Percentiles rank a stretch among this genome's conserved stretches.
These are phyloP conservation scores for Fusarium sp. DNA, from an alignment of 2,329 filamentous ascomycete genomes.

Conservation along the genomic window DNA sequence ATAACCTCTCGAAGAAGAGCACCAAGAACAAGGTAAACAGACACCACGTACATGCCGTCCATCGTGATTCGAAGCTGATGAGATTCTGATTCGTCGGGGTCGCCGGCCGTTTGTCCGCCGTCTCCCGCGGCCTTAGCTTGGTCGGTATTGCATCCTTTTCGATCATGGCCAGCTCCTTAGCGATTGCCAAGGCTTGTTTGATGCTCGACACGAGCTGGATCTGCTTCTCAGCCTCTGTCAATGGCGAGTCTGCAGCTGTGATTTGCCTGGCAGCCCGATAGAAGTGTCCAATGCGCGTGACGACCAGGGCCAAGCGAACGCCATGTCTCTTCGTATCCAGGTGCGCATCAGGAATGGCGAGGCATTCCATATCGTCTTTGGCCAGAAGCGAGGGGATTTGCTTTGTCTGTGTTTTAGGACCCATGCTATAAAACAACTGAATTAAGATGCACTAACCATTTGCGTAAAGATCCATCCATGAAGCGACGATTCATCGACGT, in stretches of 20 bases:
- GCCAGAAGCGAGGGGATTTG: conserved; percentile 26
- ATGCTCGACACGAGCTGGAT: conserved; percentile 13
- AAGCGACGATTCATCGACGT: conserved; percentile 1
- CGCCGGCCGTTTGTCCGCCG: conserved; percentile 17
- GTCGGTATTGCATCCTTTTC: conserved; percentile 10
- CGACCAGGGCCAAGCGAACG: conserved; percentile 22
- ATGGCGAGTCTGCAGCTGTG: neutral
- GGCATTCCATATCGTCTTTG: conserved; percentile 21
- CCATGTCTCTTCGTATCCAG: conserved; percentile 10
- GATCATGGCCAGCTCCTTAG: conserved; percentile 12
- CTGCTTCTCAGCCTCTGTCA: neutral
- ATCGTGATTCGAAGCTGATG: conserved; percentile 15
- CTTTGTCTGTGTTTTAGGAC: conserved; percentile 15
- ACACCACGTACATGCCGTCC: conserved; percentile 22
- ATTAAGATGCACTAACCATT: conserved; percentile 27
- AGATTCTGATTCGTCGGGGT: neutral
- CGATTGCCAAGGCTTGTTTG: conserved; percentile 27
- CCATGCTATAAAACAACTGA: neutral
- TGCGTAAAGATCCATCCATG: conserved; percentile 32
- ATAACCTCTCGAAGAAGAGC: conserved; percentile 24
- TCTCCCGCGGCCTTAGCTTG: conserved; percentile 10
- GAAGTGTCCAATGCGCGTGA: conserved; percentile 30
- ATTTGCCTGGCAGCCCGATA: conserved; percentile 23
- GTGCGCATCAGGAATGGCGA: conserved; percentile 14
- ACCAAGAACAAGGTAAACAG: conserved; percentile 13